Conservation (phyloP, 2,329 filamentous ascomycete species). For the Fusarium musae region DNA sequence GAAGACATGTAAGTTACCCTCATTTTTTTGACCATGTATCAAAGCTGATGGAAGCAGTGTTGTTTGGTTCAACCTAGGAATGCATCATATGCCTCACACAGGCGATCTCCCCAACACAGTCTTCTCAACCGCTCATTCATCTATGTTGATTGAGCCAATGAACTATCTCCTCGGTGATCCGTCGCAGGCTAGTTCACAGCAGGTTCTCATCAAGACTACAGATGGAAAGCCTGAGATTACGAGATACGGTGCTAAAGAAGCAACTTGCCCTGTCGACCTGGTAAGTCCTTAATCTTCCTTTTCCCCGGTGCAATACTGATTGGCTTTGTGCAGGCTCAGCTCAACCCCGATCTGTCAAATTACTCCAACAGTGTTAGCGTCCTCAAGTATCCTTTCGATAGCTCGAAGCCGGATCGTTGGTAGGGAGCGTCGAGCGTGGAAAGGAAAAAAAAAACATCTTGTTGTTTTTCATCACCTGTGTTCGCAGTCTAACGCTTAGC, state of each 20-base stretch:
- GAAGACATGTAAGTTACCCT: background rate
- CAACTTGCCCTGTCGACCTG: background rate
- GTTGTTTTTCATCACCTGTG: too few relatives aligned
- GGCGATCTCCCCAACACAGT: conserved; percentile 5
- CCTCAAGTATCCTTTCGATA: background rate
- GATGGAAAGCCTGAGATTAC: background rate
- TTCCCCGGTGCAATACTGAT: too few relatives aligned
- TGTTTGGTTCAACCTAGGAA: background rate
- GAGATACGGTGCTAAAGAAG: background rate
- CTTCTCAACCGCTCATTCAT: background rate
- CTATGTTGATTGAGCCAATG: background rate
- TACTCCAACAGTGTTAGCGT: background rate
- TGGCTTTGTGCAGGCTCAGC: background rate
- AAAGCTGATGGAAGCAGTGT: background rate
- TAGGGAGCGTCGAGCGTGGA: background rate
- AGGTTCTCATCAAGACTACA: background rate
- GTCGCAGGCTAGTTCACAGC: background rate
- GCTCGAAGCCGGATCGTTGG: conserved; percentile 3
- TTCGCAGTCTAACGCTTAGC: too few relatives aligned
- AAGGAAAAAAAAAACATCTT: too few relatives aligned
- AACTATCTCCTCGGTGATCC: background rate
- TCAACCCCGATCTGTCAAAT: background rate
- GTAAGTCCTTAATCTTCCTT: background rate
- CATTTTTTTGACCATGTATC: fast-evolving
- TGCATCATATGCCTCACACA: conserved; percentile 15